phyloP scores from a whole-genome alignment of 164 flowering plant genomes.

The Liquidambar formosana region DNA sequence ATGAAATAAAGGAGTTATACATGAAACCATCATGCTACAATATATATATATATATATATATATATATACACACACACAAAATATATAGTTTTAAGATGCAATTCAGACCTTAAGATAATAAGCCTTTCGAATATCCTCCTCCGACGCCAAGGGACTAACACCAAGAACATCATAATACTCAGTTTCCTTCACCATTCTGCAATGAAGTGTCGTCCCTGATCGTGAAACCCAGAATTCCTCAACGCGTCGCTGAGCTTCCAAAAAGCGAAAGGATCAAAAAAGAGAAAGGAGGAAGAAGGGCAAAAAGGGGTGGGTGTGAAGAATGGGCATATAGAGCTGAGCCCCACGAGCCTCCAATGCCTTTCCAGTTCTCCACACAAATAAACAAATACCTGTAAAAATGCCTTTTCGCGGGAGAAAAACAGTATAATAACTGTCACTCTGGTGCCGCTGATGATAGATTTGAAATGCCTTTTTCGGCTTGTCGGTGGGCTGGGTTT shows the following conservation, averaged over 20 bases:
- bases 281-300: conserved; percentile 8
- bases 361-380: conserved; percentile 42
- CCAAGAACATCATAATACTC: conserved; percentile 90
- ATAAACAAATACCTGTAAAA: conserved; percentile 26
- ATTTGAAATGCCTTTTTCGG: conserved; percentile 14
- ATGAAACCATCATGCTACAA: too few relatives aligned
- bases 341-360: conserved; percentile 27
- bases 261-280: neutral
- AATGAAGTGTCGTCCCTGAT: neutral
- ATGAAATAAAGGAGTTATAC: too few relatives aligned
- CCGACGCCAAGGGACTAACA: conserved; percentile 68
- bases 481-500: conserved; percentile 17
- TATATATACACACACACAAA: too few relatives aligned
- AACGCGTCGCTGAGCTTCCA: neutral
- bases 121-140: conserved; percentile 86
- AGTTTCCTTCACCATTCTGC: conserved; percentile 74
- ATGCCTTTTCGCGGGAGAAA: conserved; percentile 37
- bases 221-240: neutral
- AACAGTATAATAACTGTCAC: conserved; percentile 34
- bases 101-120: conserved; percentile 76
- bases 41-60: too few relatives aligned
- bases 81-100: neutral
- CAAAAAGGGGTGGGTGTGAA: neutral
- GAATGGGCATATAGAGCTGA: conserved; percentile 5
- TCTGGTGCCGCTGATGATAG: conserved; percentile 27